Percentiles rank a stretch among this genome's conserved stretches.
phyloP scores from a whole-genome alignment of 2,329 filamentous ascomycete species.

The Aspergillus sp. region DNA sequence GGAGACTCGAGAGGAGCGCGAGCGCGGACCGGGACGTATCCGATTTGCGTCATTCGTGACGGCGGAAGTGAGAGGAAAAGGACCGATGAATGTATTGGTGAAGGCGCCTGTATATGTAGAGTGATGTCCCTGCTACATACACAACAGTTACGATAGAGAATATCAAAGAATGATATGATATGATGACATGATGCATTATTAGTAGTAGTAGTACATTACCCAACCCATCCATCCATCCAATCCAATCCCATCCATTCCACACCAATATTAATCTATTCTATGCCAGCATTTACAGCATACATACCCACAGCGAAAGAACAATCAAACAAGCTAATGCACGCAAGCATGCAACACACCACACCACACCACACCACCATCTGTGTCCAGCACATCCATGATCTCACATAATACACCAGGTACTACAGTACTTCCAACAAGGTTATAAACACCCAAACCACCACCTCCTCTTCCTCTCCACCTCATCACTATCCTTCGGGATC shows the following conservation, averaged over 20 bases:
- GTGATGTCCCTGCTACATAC: background rate
- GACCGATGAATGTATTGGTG: conserved; percentile 62
- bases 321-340: background rate
- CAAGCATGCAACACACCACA: background rate
- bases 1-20: conserved; percentile 17
- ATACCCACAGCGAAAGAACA: background rate
- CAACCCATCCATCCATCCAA: background rate
- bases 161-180: background rate
- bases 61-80: conserved; percentile 71
- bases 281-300: background rate
- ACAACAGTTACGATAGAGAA: background rate
- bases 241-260: background rate
- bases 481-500: background rate
- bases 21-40: conserved; percentile 51
- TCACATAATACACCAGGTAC: background rate
- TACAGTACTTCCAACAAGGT: too few species aligned
- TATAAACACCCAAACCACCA: background rate
- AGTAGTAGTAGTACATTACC: background rate
- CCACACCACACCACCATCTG: background rate
- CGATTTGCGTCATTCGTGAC: conserved; percentile 75
- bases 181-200: background rate
- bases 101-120: conserved; percentile 69
- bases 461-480: background rate
- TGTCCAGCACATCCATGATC: background rate
- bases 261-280: background rate